Conservation (phyloP, 805 yeast genomes). For the Ogataea haglerorum region DNA sequence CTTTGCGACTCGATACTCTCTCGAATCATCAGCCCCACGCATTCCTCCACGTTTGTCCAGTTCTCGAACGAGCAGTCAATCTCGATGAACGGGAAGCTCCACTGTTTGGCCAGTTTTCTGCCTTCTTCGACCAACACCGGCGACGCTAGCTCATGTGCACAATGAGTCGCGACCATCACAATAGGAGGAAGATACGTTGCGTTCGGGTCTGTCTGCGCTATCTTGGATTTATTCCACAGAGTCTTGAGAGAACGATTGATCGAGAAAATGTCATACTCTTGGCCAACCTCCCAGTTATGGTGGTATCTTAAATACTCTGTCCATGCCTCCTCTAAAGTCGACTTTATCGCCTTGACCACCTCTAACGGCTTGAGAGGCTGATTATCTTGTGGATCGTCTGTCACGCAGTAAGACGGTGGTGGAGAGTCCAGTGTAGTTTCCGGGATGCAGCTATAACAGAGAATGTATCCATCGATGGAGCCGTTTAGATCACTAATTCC, state of each 20-base stretch:
- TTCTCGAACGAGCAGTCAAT: conserved; percentile 47
- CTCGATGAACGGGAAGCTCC: conserved; percentile 66
- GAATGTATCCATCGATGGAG: conserved; percentile 67
- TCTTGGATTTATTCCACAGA: conserved; percentile 44
- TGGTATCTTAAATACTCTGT: conserved; percentile 56
- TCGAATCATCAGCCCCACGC: conserved; percentile 53
- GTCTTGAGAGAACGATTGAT: conserved; percentile 54
- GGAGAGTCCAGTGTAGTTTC: conserved; percentile 33
- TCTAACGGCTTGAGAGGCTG: conserved; percentile 25
- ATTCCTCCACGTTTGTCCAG: conserved; percentile 52
- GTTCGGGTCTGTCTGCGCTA: conserved; percentile 7
- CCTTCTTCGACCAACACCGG: conserved; percentile 62
- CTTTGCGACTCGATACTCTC: conserved; percentile 48
- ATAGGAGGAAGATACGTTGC: conserved; percentile 51
- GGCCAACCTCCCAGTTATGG: conserved; percentile 56
- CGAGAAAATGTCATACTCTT: conserved; percentile 66
- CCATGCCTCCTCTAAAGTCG: conserved; percentile 71
- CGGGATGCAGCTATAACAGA: conserved; percentile 70
- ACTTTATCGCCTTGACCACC: conserved; percentile 45
- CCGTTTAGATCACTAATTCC: conserved; percentile 80
- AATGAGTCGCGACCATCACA: conserved; percentile 63
- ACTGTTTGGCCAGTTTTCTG: conserved; percentile 47
- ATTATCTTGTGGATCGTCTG: not conserved
- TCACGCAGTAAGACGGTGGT: conserved; percentile 52
- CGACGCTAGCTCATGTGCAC: conserved; percentile 52